Percentiles rank a stretch among this genome's conserved stretches.
These are phyloP conservation scores for Eutrema yunnanense DNA, from an alignment of 345 rosid genomes.

Conservation along the genomic window DNA sequence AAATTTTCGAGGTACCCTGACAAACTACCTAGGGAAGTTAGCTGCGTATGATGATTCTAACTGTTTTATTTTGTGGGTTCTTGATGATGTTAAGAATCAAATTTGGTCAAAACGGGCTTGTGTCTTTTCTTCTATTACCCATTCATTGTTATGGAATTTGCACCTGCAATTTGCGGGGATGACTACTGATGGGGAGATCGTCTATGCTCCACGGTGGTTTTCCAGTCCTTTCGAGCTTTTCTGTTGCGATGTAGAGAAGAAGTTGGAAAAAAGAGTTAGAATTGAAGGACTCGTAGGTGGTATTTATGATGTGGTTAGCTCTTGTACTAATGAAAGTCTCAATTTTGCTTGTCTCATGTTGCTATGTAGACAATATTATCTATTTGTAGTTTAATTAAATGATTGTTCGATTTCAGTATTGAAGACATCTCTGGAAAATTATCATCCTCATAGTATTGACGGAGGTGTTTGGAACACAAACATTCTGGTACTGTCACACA, in stretches of 20 bases:
- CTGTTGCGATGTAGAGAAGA: not conserved
- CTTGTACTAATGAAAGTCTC: no score
- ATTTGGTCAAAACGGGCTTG: not conserved
- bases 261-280: not conserved
- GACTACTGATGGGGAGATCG: not conserved
- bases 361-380: not conserved
- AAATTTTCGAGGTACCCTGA: not conserved
- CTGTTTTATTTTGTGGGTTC: not conserved
- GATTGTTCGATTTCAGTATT: not conserved
- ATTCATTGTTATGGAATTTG: not conserved
- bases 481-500: no score
- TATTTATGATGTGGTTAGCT: no score
- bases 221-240: not conserved
- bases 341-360: not conserved
- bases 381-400: not conserved
- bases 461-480: no score
- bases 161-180: not conserved
- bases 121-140: not conserved
- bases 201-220: not conserved
- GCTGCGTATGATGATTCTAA: not conserved
- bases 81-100: not conserved
- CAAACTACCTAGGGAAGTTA: constrained; percentile 2
- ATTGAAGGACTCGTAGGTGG: not conserved
- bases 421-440: no score
- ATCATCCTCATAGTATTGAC: no score